These are phyloP conservation scores for Xanthoceras sorbifolium DNA, from an alignment of 345 rosid species.

Conservation along the genomic window DNA sequence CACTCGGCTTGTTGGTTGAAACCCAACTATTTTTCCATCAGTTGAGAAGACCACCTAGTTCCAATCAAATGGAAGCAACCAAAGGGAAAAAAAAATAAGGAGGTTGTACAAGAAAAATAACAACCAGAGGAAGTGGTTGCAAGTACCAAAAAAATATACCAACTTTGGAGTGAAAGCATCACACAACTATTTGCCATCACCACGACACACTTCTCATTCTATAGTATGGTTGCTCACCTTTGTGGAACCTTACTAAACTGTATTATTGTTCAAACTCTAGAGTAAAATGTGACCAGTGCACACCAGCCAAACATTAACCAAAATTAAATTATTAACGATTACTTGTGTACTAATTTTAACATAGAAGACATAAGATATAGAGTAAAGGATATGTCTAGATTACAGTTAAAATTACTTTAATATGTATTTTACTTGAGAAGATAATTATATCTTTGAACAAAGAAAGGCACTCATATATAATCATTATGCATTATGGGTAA, in stretches of 20 bases:
- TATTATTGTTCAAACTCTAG: background rate
- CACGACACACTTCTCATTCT: background rate
- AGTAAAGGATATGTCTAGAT: background rate
- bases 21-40: conserved; percentile 70
- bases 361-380: background rate
- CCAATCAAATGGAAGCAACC: conserved; percentile 24
- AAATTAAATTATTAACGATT: no score
- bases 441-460: background rate
- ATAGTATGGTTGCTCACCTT: background rate
- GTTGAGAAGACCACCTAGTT: conserved; percentile 63
- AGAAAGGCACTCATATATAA: background rate
- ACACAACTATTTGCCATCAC: background rate
- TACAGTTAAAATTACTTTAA: background rate
- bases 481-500: background rate
- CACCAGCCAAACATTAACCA: background rate
- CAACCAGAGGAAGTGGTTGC: background rate
- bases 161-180: background rate
- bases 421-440: background rate
- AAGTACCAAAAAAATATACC: background rate
- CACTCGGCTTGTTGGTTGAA: conserved; percentile 72
- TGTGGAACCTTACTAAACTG: background rate
- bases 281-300: background rate
- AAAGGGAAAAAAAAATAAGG: background rate
- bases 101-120: background rate
- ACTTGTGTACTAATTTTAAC: background rate